Evolutionary conservation across 2,329 filamentous ascomycete genomes (phyloP).

Genomic region (Aspergillus sp.): DNA sequence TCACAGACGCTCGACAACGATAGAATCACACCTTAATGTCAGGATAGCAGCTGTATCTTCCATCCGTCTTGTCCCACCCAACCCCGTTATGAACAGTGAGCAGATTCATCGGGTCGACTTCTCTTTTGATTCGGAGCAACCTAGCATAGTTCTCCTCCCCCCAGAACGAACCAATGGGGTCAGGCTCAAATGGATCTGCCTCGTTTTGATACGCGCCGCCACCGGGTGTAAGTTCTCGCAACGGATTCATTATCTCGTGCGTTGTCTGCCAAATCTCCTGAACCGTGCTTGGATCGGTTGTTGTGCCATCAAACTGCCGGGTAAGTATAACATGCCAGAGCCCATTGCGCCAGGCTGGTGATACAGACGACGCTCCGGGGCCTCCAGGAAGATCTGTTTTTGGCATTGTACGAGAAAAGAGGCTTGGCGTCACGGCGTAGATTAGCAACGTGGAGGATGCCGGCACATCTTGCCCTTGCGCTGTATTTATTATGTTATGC

Average conservation of each 20-base stretch:
- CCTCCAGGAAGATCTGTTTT: conserved; percentile 11
- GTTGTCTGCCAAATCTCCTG: conserved; percentile 12
- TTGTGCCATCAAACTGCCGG: conserved; percentile 5
- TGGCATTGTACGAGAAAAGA: conserved; percentile 11
- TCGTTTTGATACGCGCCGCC: conserved; percentile 19
- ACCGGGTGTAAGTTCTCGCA: conserved; percentile 16
- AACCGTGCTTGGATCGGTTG: conserved; percentile 12
- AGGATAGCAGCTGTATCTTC: conserved; percentile 15
- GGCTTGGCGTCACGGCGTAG: conserved; percentile 1
- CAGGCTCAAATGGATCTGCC: conserved; percentile 16
- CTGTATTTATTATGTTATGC: conserved; percentile 3
- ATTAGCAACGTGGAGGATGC: conserved; percentile 4
- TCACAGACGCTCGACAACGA: neutral
- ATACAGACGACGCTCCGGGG: conserved; percentile 18
- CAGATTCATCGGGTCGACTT: conserved; percentile 14
- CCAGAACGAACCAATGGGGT: conserved; percentile 15
- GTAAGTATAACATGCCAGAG: conserved; percentile 20
- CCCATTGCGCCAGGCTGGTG: conserved; percentile 19
- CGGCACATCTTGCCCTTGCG: neutral
- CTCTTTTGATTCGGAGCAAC: conserved; percentile 15
- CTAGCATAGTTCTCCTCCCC: conserved; percentile 17
- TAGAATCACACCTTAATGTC: conserved; percentile 5
- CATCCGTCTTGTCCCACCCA: conserved; percentile 14
- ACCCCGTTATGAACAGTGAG: conserved; percentile 16
- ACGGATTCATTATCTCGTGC: conserved; percentile 12